Base-by-base conservation (phyloP, 495 filamentous ascomycete species). In the Sordaria brevicollis region DNA sequence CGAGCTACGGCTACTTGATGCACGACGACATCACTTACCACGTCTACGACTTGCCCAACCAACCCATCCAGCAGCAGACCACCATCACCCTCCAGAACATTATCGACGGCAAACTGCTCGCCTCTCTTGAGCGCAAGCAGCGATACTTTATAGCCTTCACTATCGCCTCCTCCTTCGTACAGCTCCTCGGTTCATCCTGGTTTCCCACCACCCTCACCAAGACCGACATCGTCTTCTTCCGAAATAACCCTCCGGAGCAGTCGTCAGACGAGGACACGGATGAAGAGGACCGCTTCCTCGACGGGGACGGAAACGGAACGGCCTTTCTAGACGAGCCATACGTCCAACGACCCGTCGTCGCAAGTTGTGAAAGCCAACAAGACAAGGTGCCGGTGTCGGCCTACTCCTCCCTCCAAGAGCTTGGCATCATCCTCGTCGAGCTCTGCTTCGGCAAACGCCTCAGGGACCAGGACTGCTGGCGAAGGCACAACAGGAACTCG, bases 371-470 rank as follows among this genome's bases (percentile, higher is more conserved):
- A 39, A n/a, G 6, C 15, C 38, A 6, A 39, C 35, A 36, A 9
- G 3, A 1, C 11, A 9, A 36, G 35, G 7, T 36, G 0, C 8
- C 7, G 5, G 7, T 2, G 35, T 9, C 7, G 35, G 35, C 5
- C 5, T 9, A 36, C 2, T 34, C 65, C 2, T 36, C 57, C 5
- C 65, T 71, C 3, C 65, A 71, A 11, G 38, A 67, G 6, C 65
- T 71, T 10, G 69, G 69, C 25, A 80, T 83, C 31, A 43, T 78
- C n/a, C 74, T 83, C 19, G 72, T 83, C 0, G 78, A 83, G 67
- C 76, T 83, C 8, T 82, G 78, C 57, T 83, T 82, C 65, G 77
- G 78, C 11, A 67, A 38, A 4, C 35, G 70, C 2, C 71, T 83
- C 1, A 77, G 76, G 31, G 67, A 69, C 2, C 67, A 77, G 29